Evolutionary conservation across 768 basidiomycete species (phyloP).

Genomic region (Suillus paluster): DNA sequence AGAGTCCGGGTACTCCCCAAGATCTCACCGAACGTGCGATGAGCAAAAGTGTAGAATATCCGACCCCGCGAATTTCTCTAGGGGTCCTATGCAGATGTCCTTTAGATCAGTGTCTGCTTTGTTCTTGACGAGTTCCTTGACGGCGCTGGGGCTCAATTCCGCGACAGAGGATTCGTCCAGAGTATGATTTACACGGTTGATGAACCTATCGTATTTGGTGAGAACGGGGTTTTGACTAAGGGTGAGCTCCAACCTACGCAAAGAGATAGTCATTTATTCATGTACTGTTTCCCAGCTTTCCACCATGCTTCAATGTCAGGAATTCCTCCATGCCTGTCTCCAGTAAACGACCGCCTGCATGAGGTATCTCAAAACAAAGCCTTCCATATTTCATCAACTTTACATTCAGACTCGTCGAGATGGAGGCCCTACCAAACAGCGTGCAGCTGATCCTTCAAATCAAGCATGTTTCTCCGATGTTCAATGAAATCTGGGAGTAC

Average conservation of each 20-base stretch:
- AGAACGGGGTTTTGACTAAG: background rate
- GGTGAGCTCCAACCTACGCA: background rate
- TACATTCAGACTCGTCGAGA: background rate
- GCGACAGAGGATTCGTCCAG: background rate
- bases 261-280: background rate
- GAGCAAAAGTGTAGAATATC: background rate
- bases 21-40: too few species aligned
- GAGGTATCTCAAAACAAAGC: too few species aligned
- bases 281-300: too few species aligned
- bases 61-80: background rate
- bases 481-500: conserved; percentile 17
- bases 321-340: too few species aligned
- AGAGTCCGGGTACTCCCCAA: too few species aligned
- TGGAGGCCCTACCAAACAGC: conserved; percentile 14
- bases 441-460: too few species aligned
- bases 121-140: background rate
- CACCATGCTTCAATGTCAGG: too few species aligned
- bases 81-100: background rate
- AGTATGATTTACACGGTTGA: background rate
- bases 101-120: background rate
- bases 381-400: background rate
- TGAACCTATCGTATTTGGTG: too few species aligned
- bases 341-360: too few species aligned
- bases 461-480: background rate
- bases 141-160: background rate